Evolutionary conservation across 208 protist species (phyloP), one percentile per base, ranked within the genome.

Genomic region (Trypanosoma platydactyli): DNA sequence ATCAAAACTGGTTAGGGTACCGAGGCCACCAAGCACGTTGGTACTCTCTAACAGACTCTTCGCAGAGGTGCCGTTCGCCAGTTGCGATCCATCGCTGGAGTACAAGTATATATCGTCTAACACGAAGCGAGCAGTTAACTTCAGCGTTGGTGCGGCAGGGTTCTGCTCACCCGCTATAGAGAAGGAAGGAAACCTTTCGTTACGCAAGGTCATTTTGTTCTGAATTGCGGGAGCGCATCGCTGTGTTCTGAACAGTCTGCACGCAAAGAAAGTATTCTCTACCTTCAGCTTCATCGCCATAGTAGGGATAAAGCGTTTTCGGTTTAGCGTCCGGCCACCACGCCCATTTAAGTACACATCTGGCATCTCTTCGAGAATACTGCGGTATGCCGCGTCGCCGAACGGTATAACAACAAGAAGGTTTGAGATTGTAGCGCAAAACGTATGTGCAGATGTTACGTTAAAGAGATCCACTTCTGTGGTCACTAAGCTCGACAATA

Each of bases 351-450:
- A 22, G 58, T 79, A 90, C 15, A 75, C 67, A 29, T 80, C 80
- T 20, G 78, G 70, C 11, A 80, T 24, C 29, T 80, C 78, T 66
- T 96, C 88, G 16, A 96, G 50, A 16, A 96, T 45, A 57, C 76
- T 82, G 58, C 86, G 86, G 57, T 81, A 94, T 30, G 81, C 77
- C 9, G 81, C 84, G 49, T 96, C 91, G 7, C 91, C 91, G 27
- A 91, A 93, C 1, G 91, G 91, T 2, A 96, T 51, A 7, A 96
- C 85, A 25, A 89, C 67, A 56, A 91, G 72, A 53, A 96, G 83
- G 63, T 88, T 76, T 35, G 70, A 74, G 29, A 96, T 70, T 9
- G 77, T 84, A 0, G 77, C 84, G 40, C 85, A 70, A 46, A 89
- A 72, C 50, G 71, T 79, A 71, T 89, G 78, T 46, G 82, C 57